Percentiles rank a stretch among this genome's conserved stretches.
These are phyloP conservation scores for Ceratocystis colombiana DNA, from an alignment of 2,329 filamentous ascomycete species.

Conservation along the genomic window DNA sequence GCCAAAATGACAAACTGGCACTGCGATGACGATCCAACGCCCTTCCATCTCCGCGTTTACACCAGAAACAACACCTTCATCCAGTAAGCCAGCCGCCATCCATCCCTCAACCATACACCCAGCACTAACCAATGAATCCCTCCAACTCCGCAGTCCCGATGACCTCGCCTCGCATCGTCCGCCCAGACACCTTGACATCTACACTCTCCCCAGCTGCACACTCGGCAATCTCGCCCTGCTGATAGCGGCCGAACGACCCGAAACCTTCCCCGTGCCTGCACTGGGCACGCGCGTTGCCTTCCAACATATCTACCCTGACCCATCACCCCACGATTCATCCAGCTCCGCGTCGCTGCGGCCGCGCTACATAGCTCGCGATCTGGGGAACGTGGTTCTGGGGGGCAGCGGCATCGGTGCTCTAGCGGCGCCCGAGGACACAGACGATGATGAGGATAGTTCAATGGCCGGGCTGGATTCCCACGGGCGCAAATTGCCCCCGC, in stretches of 20 bases:
- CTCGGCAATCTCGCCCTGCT: constrained; percentile 71
- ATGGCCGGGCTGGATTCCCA: constrained; percentile 57
- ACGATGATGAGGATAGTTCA: constrained; percentile 31
- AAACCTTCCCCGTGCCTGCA: constrained; percentile 59
- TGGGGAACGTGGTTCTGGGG: constrained; percentile 75
- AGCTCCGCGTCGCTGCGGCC: constrained; percentile 28
- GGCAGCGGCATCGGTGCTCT: constrained; percentile 41
- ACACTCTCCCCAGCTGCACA: constrained; percentile 77
- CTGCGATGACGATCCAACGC: constrained; percentile 43
- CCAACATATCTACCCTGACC: constrained; percentile 75
- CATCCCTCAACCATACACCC: background rate
- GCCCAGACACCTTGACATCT: constrained; percentile 63
- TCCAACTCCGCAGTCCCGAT: constrained; percentile 45
- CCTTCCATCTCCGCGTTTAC: constrained; percentile 78
- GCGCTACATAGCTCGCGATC: constrained; percentile 65
- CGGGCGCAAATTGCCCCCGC: constrained; percentile 59
- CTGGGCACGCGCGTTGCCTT: constrained; percentile 80
- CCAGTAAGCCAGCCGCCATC: constrained; percentile 39
- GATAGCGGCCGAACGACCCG: constrained; percentile 55
- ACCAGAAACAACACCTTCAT: constrained; percentile 67
- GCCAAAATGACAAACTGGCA: constrained; percentile 18
- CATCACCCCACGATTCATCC: constrained; percentile 33
- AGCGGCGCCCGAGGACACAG: constrained; percentile 25
- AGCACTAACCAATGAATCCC: background rate
- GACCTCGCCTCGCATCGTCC: constrained; percentile 55